Base-by-base conservation (phyloP, 176 grass and related monocot species). In the Oryza brachyantha region DNA sequence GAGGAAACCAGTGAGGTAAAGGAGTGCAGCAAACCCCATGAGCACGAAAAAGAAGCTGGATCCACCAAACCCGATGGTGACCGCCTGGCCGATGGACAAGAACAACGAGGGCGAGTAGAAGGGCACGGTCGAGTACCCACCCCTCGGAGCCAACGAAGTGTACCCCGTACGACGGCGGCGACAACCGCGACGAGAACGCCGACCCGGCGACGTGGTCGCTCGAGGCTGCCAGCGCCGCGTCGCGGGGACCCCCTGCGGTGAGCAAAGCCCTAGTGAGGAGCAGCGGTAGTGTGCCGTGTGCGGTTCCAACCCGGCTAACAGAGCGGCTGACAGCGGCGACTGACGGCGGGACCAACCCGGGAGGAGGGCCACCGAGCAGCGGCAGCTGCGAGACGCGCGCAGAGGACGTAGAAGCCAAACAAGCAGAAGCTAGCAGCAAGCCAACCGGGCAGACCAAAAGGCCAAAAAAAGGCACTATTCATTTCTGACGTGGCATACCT, bases 41-140 rank as follows among this genome's bases (percentile, higher is more conserved):
- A 95, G 87, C 7, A 88, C 74, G 1, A 91, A 2, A 37, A 98
- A 68, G 60, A 93, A 87, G 17, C 90, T 88, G 8, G 90, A 89
- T 0, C 91, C 91, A n/a, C 87, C 89, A n/a, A 94, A 94, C 5
- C 91, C 94, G 37, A 97, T 83, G 32, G 89, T 76, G 27, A 94
- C 36, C 42, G 75, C 89, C 3, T 89, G 89, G 22, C 82, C 89
- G 60, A 91, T 46, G 59, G 83, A 91, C 13, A 93, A 71, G 68
- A 99, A 93, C 3, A 92, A 92, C 42, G 91, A 92, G 1, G 88
- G 74, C 28, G 88, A 90, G 80, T 92, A 94, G 89, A 90, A 92
- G 5, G 85, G 85, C 63, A 50, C 81, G 5, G 82, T 69, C 45
- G 81, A 79, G 80, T 81, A 94, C 26, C 74, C 79, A 5, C 72